Percentiles rank a stretch among this genome's conserved stretches.
Evolutionary conservation across 2,329 filamentous ascomycete genomes (phyloP).

Genomic region (Bipolaris oryzae): DNA sequence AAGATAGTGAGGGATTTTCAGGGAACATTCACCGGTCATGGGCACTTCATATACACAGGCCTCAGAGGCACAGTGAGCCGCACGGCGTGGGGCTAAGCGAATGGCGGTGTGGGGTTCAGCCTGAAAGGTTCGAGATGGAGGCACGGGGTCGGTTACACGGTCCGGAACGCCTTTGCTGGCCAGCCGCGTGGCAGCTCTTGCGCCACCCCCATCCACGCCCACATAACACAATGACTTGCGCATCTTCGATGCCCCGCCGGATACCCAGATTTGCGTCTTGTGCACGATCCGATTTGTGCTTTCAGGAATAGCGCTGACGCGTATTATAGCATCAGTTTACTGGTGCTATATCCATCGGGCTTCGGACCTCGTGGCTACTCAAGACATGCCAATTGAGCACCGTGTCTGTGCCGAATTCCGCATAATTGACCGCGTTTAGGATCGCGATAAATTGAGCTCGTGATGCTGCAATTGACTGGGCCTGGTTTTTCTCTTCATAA

Average conservation of each 20-base stretch:
- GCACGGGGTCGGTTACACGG: constrained; percentile 41
- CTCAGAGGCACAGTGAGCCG: constrained; percentile 30
- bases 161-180: constrained; percentile 39
- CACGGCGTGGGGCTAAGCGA: constrained; percentile 43
- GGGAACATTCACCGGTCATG: constrained; percentile 12
- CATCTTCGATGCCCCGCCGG: constrained; percentile 6
- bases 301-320: not conserved
- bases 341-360: not conserved
- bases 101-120: constrained; percentile 39
- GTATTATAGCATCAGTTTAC: not conserved
- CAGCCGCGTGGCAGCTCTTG: constrained; percentile 12
- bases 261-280: constrained; percentile 8
- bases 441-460: not conserved
- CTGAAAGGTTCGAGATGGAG: constrained; percentile 32
- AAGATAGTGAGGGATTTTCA: constrained; percentile 14
- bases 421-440: not conserved
- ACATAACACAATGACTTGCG: not conserved
- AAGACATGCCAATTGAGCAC: not conserved
- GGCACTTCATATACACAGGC: constrained; percentile 39
- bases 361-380: constrained; percentile 5
- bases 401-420: constrained; percentile 8
- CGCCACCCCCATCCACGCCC: constrained; percentile 1
- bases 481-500: too few relatives aligned
- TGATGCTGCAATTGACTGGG: too few relatives aligned
- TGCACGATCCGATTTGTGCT: not conserved